Percentiles rank a stretch among this genome's conserved stretches.
These are phyloP conservation scores for Geoglossum glabrum DNA, from an alignment of 495 filamentous ascomycete species.

Conservation along the genomic window DNA sequence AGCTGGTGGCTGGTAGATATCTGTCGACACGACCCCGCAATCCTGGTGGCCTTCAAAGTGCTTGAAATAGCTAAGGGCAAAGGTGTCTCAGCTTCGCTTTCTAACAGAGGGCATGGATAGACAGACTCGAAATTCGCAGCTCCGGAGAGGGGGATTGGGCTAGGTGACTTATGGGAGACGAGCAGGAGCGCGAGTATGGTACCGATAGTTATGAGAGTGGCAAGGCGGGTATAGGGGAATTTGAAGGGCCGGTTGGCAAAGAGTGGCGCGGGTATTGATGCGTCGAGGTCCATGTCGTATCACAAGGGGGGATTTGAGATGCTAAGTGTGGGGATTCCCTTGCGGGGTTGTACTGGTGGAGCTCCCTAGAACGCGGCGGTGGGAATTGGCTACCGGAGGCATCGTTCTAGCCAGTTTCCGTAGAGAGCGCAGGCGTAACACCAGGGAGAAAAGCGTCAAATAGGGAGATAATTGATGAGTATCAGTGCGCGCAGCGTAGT, in stretches of 20 bases:
- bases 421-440: too few relatives aligned
- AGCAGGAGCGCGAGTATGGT: neutral
- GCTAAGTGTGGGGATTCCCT: too few relatives aligned
- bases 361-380: too few relatives aligned
- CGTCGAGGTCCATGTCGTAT: neutral
- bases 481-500: too few relatives aligned
- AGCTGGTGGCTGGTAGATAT: constrained; percentile 22
- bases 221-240: neutral
- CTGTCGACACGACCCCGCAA: constrained; percentile 23
- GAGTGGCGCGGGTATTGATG: neutral
- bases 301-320: too few relatives aligned
- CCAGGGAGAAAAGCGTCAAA: too few relatives aligned
- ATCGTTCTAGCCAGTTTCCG: too few relatives aligned
- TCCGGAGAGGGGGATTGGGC: neutral
- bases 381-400: too few relatives aligned
- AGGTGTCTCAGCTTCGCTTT: neutral
- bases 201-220: neutral
- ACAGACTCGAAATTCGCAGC: neutral
- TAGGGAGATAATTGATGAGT: too few relatives aligned
- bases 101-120: too few relatives aligned
- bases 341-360: too few relatives aligned
- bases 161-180: neutral
- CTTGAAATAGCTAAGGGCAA: constrained; percentile 19
- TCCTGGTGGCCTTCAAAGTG: constrained; percentile 25
- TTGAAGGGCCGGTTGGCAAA: neutral